phyloP scores from a whole-genome alignment of 164 flowering plant species.

The Chimonanthus salicifolius region DNA sequence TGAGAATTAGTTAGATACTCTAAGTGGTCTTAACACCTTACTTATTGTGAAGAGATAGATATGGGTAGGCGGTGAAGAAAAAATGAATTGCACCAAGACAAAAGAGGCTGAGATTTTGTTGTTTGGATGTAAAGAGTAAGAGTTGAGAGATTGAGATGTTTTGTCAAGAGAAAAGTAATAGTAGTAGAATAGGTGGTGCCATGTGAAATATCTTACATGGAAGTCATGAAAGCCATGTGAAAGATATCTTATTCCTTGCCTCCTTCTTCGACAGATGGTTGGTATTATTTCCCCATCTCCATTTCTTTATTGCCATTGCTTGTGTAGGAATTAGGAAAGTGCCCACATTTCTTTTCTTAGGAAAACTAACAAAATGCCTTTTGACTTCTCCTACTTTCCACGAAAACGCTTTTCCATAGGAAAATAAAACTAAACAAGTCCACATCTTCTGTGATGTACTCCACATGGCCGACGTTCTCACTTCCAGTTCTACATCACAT shows the following conservation, averaged over 20 bases:
- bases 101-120: background rate
- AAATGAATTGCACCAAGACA: background rate
- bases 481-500: no score
- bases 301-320: background rate
- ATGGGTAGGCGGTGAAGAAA: background rate
- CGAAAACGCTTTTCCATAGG: background rate
- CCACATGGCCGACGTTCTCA: no score
- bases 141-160: background rate
- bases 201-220: background rate
- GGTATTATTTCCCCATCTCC: background rate
- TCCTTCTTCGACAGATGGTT: background rate
- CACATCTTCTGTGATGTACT: background rate
- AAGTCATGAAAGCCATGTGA: background rate
- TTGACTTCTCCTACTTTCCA: background rate
- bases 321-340: background rate
- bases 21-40: no score
- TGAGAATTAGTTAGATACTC: background rate
- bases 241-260: background rate
- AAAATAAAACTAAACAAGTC: background rate
- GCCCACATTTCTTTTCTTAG: background rate
- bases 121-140: background rate
- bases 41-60: background rate
- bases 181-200: background rate
- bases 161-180: background rate
- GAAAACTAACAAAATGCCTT: background rate